Conservation (phyloP, 441 rosid species). For the Aquilaria agallochum region DNA sequence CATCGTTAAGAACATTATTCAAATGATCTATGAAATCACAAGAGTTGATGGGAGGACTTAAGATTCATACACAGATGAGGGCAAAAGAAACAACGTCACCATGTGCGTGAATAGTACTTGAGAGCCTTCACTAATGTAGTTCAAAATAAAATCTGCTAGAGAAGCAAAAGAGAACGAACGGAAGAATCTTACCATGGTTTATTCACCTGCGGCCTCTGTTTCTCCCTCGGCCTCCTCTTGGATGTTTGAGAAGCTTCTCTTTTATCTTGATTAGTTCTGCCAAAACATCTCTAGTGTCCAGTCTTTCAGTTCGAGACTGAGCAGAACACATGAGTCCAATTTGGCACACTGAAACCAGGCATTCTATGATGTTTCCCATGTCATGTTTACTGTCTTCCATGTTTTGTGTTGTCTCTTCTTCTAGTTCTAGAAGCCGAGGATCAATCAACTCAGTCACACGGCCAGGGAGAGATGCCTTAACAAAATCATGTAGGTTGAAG, state of each 20-base stretch:
- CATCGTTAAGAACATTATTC: too few relatives aligned
- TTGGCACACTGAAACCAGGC: constrained; percentile 14
- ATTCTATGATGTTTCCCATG: constrained; percentile 1
- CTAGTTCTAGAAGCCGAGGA: constrained; percentile 1
- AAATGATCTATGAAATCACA: too few relatives aligned
- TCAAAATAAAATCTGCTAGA: too few relatives aligned
- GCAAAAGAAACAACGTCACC: too few relatives aligned
- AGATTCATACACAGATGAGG: too few relatives aligned
- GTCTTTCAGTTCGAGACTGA: constrained; percentile 14
- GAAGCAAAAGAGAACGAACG: too few relatives aligned
- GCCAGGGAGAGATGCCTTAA: constrained; percentile 16
- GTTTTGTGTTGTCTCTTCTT: constrained; percentile 1
- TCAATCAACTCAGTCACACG: constrained; percentile 18
- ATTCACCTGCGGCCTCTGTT: too few relatives aligned
- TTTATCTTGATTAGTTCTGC: not conserved
- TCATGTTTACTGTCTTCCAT: not conserved
- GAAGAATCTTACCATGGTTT: too few relatives aligned
- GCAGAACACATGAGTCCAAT: constrained; percentile 25
- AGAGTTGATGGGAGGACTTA: too few relatives aligned
- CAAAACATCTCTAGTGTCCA: constrained; percentile 12
- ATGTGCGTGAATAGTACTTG: too few relatives aligned
- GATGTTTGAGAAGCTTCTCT: not conserved
- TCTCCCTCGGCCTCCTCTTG: too few relatives aligned
- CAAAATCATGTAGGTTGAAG: constrained; percentile 21
- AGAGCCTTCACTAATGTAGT: too few relatives aligned